Percentiles rank a stretch among this genome's conserved stretches.
Evolutionary conservation across 148 eudicot species (phyloP).

Genomic region (Rhododendron mucronatum): DNA sequence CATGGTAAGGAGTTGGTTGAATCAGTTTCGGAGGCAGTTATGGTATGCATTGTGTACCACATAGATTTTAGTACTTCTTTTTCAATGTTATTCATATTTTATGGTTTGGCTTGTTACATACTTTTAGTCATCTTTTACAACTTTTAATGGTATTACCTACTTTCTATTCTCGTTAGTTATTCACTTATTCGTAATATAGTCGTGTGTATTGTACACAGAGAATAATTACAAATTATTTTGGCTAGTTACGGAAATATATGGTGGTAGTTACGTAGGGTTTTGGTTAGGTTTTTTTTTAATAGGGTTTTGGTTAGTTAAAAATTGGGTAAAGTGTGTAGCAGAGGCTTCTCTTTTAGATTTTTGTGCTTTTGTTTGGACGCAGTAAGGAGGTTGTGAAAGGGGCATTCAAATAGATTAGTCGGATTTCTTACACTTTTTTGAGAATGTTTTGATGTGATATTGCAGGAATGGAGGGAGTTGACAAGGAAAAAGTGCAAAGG

Average conservation of each 20-base stretch:
- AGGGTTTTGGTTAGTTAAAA: neutral
- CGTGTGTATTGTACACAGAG: neutral
- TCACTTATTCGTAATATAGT: neutral
- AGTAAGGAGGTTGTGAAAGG: neutral
- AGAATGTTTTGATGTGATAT: neutral
- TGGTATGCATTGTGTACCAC: neutral
- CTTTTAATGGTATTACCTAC: neutral
- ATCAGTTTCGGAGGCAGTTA: neutral
- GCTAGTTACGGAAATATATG: neutral
- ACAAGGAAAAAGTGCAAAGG: constrained; percentile 94
- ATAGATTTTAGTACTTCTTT: neutral
- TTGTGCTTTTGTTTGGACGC: neutral
- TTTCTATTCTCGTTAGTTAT: neutral
- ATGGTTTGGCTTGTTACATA: neutral
- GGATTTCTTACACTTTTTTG: neutral
- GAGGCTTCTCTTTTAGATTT: neutral
- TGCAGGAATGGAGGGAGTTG: constrained; percentile 90
- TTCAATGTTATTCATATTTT: neutral
- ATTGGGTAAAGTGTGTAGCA: neutral
- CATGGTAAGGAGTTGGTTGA: neutral
- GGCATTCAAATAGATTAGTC: neutral
- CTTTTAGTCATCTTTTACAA: neutral
- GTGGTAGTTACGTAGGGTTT: neutral
- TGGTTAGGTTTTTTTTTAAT: neutral
- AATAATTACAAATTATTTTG: neutral